Evolutionary conservation across 2,329 filamentous ascomycete genomes (phyloP).

Genomic region (Fusarium sp.): DNA sequence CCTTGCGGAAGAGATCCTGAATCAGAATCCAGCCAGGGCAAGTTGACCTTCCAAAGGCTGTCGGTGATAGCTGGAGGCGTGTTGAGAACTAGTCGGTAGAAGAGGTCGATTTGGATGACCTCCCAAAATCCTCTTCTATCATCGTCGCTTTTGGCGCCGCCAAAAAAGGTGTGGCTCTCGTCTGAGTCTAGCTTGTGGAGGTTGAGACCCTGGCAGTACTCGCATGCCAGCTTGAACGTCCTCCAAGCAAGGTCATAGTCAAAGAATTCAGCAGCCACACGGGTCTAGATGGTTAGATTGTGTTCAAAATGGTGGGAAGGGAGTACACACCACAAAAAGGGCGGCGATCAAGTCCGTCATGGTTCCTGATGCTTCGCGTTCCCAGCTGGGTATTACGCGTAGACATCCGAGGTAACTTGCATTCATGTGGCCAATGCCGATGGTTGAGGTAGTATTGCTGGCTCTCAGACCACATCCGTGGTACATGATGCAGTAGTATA

Average conservation of each 20-base stretch:
- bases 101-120: constrained; percentile 53
- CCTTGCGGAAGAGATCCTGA: constrained; percentile 40
- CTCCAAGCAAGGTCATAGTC: constrained; percentile 53
- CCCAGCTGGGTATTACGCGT: constrained; percentile 50
- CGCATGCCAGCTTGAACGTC: constrained; percentile 51
- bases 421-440: constrained; percentile 43
- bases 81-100: constrained; percentile 51
- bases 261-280: constrained; percentile 51
- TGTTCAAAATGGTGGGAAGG: rapidly evolving
- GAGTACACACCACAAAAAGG: constrained; percentile 45
- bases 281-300: constrained; percentile 43
- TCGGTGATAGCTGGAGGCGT: constrained; percentile 49
- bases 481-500: constrained; percentile 52
- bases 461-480: constrained; percentile 47
- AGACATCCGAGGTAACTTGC: constrained; percentile 50
- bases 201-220: constrained; percentile 52
- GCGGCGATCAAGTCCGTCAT: constrained; percentile 52
- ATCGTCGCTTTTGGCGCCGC: constrained; percentile 35
- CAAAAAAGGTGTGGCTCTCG: constrained; percentile 26
- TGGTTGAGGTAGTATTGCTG: constrained; percentile 34
- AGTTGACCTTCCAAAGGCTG: constrained; percentile 52
- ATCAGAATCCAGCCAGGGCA: constrained; percentile 51
- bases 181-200: constrained; percentile 52
- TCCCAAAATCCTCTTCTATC: constrained; percentile 53
- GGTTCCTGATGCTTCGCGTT: constrained; percentile 51